A percentile compares a stretch with the other conserved stretches of the same genome.
phyloP scores from a whole-genome alignment of 805 yeast genomes.

The Wickerhamomyces chambardii region DNA sequence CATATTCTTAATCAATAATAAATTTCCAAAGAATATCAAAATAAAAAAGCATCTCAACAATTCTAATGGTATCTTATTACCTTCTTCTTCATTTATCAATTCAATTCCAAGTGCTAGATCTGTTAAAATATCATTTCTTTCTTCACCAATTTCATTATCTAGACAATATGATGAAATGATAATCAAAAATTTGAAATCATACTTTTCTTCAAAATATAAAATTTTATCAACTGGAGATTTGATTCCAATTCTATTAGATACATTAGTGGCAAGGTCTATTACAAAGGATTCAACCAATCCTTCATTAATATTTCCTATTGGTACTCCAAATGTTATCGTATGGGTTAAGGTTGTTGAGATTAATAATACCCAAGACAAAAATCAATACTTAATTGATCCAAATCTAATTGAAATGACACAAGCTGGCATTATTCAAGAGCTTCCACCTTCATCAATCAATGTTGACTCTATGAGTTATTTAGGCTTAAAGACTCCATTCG shows the following conservation, averaged over 20 bases:
- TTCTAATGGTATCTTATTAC: slow-evolving; percentile 11
- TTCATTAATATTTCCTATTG: slow-evolving; percentile 40
- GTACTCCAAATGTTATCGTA: slow-evolving; percentile 63
- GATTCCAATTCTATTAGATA: slow-evolving; percentile 73
- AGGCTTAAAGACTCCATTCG: slow-evolving; percentile 31
- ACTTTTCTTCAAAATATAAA: slow-evolving; percentile 50
- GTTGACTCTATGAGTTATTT: slow-evolving; percentile 39
- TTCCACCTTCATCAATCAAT: slow-evolving; percentile 16
- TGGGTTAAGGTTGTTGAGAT: slow-evolving; percentile 71
- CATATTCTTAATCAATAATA: slow-evolving; percentile 40
- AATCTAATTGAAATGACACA: slow-evolving; percentile 60
- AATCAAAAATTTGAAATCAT: slow-evolving; percentile 47
- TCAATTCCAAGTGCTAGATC: slow-evolving; percentile 44
- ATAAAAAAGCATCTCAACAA: slow-evolving; percentile 8
- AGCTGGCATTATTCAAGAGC: slow-evolving; percentile 43
- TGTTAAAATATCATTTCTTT: slow-evolving; percentile 56
- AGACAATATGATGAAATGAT: slow-evolving; percentile 52
- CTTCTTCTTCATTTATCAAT: slow-evolving; percentile 10
- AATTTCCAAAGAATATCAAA: slow-evolving; percentile 19
- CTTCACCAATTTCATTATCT: slow-evolving; percentile 63
- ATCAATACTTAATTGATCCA: slow-evolving; percentile 58
- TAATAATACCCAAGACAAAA: slow-evolving; percentile 21
- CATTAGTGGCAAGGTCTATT: slow-evolving; percentile 52
- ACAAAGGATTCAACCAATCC: slow-evolving; percentile 13
- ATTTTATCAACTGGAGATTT: slow-evolving; percentile 57